Conservation (phyloP, 345 rosid species). For the Salix exigua region DNA sequence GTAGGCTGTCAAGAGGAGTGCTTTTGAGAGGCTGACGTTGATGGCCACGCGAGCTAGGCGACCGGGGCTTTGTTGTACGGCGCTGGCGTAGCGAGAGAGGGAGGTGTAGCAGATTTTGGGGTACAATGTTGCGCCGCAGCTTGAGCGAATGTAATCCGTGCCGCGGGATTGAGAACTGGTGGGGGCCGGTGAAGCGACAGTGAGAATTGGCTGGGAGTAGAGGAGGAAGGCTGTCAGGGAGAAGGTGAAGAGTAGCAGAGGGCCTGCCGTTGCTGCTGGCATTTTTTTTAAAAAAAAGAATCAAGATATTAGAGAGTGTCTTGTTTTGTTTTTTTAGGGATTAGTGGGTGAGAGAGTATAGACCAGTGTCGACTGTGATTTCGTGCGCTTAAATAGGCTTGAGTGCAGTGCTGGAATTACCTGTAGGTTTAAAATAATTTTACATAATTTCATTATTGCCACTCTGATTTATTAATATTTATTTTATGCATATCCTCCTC, state of each 20-base stretch:
- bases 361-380: not conserved
- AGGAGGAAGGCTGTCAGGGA: conserved; percentile 29
- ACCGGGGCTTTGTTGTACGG: conserved; percentile 48
- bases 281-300: not conserved
- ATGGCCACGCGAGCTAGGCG: conserved; percentile 64
- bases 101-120: conserved; percentile 72
- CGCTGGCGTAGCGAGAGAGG: conserved; percentile 53
- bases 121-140: conserved; percentile 75
- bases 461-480: not conserved
- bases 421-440: not conserved
- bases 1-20: conserved; percentile 42
- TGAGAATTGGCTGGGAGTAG: conserved; percentile 17
- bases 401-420: not conserved
- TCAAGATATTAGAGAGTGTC: not conserved
- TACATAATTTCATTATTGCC: not conserved
- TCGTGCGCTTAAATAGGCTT: not conserved
- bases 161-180: conserved; percentile 15
- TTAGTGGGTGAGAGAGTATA: not conserved
- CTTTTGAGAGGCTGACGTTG: conserved; percentile 51
- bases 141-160: conserved; percentile 65
- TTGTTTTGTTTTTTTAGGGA: not conserved
- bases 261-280: conserved; percentile 16
- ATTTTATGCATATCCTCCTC: not conserved
- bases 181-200: conserved; percentile 20
- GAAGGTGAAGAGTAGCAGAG: conserved; percentile 9